Conservation (phyloP, 75 land plant genomes). For the Pinus taeda region DNA sequence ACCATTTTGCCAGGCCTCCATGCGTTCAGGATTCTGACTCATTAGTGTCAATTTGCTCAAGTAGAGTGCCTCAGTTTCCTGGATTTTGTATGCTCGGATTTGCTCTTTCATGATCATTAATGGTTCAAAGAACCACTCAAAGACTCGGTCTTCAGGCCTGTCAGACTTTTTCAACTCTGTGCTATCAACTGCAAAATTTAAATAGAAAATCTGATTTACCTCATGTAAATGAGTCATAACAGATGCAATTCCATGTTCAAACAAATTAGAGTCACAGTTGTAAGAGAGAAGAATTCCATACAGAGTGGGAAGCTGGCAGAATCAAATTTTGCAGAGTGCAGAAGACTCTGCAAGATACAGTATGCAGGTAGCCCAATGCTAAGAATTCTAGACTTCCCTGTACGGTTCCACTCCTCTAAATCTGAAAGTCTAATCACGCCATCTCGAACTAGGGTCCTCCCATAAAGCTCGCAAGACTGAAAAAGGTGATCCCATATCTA, state of each 20-base stretch:
- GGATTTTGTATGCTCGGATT: constrained; percentile 48
- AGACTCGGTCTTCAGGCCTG: constrained; percentile 63
- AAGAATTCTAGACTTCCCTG: constrained; percentile 57
- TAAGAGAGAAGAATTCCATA: constrained; percentile 30
- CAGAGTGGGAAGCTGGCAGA: constrained; percentile 65
- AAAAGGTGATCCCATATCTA: constrained; percentile 92
- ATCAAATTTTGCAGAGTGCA: constrained; percentile 64
- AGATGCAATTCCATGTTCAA: too few species aligned
- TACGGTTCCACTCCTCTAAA: constrained; percentile 55
- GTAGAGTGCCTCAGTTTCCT: constrained; percentile 63
- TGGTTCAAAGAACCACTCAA: constrained; percentile 84
- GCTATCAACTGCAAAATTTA: constrained; percentile 52
- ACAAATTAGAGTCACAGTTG: too few species aligned
- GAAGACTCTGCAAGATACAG: constrained; percentile 58
- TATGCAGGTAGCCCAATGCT: constrained; percentile 68
- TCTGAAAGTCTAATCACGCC: constrained; percentile 58
- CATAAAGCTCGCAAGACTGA: constrained; percentile 54
- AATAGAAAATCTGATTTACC: neutral
- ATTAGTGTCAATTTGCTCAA: constrained; percentile 47
- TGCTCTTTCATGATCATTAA: constrained; percentile 83
- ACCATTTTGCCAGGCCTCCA: constrained; percentile 68
- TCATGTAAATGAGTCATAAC: too few species aligned
- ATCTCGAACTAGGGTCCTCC: constrained; percentile 49
- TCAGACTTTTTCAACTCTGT: constrained; percentile 64
- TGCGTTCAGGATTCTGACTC: constrained; percentile 36